phyloP scores from a whole-genome alignment of 768 basidiomycete genomes.

The Pulveroboletus sp. region DNA sequence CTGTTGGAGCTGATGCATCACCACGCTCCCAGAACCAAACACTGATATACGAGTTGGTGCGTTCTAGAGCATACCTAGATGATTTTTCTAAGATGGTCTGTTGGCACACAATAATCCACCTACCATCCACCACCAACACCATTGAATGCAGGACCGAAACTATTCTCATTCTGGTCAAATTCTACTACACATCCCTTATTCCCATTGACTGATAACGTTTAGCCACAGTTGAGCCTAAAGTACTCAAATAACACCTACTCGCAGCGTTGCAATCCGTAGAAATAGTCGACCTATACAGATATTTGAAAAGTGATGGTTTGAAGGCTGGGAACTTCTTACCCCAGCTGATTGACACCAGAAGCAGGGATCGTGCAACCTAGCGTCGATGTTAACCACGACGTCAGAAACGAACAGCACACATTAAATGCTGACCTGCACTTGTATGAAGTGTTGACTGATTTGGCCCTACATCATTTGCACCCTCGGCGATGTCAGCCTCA shows the following conservation, averaged over 20 bases:
- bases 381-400: not conserved
- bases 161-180: constrained; percentile 20
- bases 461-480: constrained; percentile 51
- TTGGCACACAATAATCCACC: no score
- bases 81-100: no score
- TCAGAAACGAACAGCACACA: not conserved
- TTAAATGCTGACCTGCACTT: constrained; percentile 34
- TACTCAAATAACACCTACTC: constrained; percentile 8
- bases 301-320: not conserved
- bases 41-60: constrained; percentile 33
- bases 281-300: constrained; percentile 17
- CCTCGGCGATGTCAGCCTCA: constrained; percentile 31
- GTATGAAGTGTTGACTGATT: constrained; percentile 60
- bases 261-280: constrained; percentile 22
- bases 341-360: constrained; percentile 18
- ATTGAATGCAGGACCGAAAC: constrained; percentile 30
- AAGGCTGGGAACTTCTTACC: constrained; percentile 12
- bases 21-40: constrained; percentile 43
- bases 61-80: constrained; percentile 38
- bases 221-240: not conserved
- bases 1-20: constrained; percentile 30
- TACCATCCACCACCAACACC: constrained; percentile 39
- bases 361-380: constrained; percentile 29
- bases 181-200: constrained; percentile 40
- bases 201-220: constrained; percentile 17